Evolutionary conservation across 2,329 filamentous ascomycete species (phyloP).

Genomic region (Aspergillus melleus): DNA sequence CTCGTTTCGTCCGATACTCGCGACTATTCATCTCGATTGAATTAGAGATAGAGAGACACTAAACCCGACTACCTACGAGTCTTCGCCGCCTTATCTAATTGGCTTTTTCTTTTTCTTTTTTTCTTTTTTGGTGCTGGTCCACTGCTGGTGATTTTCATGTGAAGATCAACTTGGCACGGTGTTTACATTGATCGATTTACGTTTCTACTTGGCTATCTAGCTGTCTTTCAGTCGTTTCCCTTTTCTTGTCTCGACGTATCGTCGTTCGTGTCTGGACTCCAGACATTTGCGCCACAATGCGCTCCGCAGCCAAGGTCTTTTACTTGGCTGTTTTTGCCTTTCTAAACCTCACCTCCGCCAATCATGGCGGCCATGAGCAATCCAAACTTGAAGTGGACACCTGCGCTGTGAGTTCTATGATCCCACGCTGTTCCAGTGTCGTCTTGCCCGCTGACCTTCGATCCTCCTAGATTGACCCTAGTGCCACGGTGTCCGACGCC

Average conservation of each 20-base stretch:
- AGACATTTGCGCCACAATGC: conserved; percentile 43
- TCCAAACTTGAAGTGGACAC: conserved; percentile 40
- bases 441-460: background rate
- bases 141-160: conserved; percentile 16
- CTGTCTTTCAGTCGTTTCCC: background rate
- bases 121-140: conserved; percentile 2
- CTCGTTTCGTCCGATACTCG: background rate
- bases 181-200: background rate
- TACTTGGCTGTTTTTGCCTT: conserved; percentile 64
- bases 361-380: conserved; percentile 32
- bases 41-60: background rate
- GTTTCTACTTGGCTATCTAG: background rate
- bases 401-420: conserved; percentile 55
- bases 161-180: conserved; percentile 3
- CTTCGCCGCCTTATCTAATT: conserved; percentile 6
- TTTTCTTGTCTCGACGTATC: background rate
- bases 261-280: background rate
- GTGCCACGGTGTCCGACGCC: conserved; percentile 86
- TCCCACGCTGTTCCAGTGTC: background rate
- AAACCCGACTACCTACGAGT: background rate
- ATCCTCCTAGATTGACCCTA: conserved; percentile 71
- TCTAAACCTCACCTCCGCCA: conserved; percentile 49
- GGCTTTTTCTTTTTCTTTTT: conserved; percentile 1
- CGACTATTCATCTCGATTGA: background rate
- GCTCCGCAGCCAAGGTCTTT: conserved; percentile 55